A percentile compares a stretch with the other conserved stretches of the same genome.
Conservation (phyloP, 768 basidiomycete genomes). For the Suillus brevipes region DNA sequence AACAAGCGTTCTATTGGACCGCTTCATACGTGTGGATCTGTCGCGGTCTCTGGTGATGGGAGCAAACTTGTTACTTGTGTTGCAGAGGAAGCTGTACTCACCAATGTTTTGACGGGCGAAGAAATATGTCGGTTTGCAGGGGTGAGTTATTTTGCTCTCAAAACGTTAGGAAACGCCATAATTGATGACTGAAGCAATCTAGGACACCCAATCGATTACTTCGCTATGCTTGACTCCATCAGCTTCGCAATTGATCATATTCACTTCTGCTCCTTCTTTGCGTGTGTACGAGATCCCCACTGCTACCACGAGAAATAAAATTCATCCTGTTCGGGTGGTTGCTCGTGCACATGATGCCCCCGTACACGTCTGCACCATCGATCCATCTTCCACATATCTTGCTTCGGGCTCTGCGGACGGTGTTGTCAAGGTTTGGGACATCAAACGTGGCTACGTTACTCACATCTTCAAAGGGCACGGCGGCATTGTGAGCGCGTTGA, state of each 20-base stretch:
- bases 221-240: constrained; percentile 82
- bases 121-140: constrained; percentile 82
- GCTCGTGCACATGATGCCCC: constrained; percentile 91
- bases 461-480: constrained; percentile 97
- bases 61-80: constrained; percentile 82
- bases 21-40: constrained; percentile 86
- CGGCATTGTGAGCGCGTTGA: constrained; percentile 91
- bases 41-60: constrained; percentile 78
- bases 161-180: constrained; percentile 4
- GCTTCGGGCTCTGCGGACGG: constrained; percentile 98
- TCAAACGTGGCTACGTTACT: constrained; percentile 82
- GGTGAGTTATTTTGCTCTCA: constrained; percentile 49
- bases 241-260: constrained; percentile 71
- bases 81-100: constrained; percentile 81
- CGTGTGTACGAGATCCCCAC: constrained; percentile 80
- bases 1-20: constrained; percentile 73
- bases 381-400: constrained; percentile 85
- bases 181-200: constrained; percentile 10
- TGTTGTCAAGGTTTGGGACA: constrained; percentile 96
- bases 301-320: constrained; percentile 42
- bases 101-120: constrained; percentile 71
- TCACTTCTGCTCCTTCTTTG: constrained; percentile 79
- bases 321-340: constrained; percentile 74
- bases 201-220: constrained; percentile 87
- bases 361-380: constrained; percentile 83